These are phyloP conservation scores for Sedum album DNA, from an alignment of 164 flowering plant genomes.

Conservation along the genomic window DNA sequence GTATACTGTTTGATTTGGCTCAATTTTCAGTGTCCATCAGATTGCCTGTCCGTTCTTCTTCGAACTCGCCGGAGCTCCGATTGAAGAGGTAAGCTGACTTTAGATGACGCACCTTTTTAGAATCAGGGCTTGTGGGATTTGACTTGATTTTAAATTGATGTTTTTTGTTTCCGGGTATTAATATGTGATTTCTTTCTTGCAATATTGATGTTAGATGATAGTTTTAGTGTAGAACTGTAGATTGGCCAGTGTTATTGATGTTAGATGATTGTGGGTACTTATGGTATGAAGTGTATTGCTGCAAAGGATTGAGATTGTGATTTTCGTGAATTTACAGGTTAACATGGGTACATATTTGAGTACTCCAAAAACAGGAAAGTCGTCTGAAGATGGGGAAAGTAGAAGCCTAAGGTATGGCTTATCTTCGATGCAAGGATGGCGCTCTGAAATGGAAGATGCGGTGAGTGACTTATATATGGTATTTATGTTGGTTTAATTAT, in stretches of 20 bases:
- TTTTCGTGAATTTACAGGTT: background rate
- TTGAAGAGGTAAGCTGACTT: background rate
- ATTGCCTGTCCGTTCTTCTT: background rate
- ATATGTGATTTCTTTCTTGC: no score
- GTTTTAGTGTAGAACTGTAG: background rate
- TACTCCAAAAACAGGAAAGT: constrained; percentile 6
- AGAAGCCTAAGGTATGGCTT: constrained; percentile 1
- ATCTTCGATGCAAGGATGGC: constrained; percentile 49
- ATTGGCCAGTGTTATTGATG: background rate
- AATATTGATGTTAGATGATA: no score
- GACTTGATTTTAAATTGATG: background rate
- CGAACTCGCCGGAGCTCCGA: no score
- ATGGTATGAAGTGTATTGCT: background rate
- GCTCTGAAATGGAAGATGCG: constrained; percentile 70
- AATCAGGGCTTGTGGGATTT: background rate
- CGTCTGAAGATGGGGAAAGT: constrained; percentile 7
- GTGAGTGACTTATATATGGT: constrained; percentile 24
- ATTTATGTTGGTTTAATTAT: background rate
- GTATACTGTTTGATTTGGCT: background rate
- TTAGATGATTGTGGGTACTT: no score
- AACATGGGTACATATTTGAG: constrained; percentile 7
- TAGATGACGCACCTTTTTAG: no score
- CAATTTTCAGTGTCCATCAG: background rate
- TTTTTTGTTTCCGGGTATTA: no score
- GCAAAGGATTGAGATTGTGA: background rate